Evolutionary conservation across 2,329 filamentous ascomycete species (phyloP), one percentile per base, ranked within the genome.

Genomic region (Aurifilum marmelostoma): DNA sequence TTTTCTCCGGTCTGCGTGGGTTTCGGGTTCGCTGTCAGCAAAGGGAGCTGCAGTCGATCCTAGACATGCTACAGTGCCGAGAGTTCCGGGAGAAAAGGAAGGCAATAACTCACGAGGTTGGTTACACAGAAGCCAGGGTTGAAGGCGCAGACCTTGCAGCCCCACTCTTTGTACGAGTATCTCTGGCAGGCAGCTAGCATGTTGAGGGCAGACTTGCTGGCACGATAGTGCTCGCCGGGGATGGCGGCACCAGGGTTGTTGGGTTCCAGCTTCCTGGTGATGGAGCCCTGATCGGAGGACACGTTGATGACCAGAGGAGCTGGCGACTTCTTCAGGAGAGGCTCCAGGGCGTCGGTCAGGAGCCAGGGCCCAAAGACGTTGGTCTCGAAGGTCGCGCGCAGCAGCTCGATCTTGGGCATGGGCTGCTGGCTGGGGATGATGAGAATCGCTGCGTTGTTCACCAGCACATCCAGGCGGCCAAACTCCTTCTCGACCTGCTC

Each of bases 321-420:
- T 2, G 68, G 39, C 1, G 76, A 75, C 34, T 75, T 78, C 24
- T 68, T 63, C 7, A 81, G 76, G 2, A 81, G 71, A 5, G 76
- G 75, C 66, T 76, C 74, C 14, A 81, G 67, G 0, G 75, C 72
- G 63, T 79, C 74, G 1, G 78, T 77, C 9, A 79, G 0, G 77
- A 41, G 11, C 14, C 73, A 50, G 2, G 73, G 72, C 8, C 78
- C 76, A 47, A 79, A 75, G 43, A 75, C 74, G 73, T 81, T 80
- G 62, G 76, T 75, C 67, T 88, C 85, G 69, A 89, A 84, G 0
- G 77, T 79, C 11, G 77, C 76, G 27, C 81, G 81, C 72, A 88
- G 81, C 60, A 85, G 82, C 16, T 87, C 83, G 79, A 88, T 89
- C 0, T 87, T 81, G 71, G 84, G 81, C 54, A 59, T 54, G 66